Evolutionary conservation across 768 basidiomycete species (phyloP).

Genomic region (Russula sp.): DNA sequence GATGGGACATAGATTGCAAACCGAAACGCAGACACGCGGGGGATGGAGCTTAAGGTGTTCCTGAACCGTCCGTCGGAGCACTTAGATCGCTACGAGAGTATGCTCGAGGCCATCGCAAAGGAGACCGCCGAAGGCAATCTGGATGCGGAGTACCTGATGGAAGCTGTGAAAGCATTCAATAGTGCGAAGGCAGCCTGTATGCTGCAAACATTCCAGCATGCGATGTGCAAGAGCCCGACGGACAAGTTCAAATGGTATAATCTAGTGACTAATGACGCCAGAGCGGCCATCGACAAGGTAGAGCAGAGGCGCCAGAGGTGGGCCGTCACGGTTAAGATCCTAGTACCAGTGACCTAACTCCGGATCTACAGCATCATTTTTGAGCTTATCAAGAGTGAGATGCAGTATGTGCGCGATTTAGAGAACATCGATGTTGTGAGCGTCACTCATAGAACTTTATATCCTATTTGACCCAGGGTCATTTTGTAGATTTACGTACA

Average conservation of each 20-base stretch:
- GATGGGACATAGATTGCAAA: conserved; percentile 32
- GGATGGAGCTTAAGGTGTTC: conserved; percentile 69
- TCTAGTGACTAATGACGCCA: conserved; percentile 61
- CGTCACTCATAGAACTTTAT: neutral
- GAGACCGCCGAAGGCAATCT: conserved; percentile 77
- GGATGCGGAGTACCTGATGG: conserved; percentile 73
- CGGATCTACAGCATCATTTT: conserved; percentile 64
- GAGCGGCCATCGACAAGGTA: conserved; percentile 55
- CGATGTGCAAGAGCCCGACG: conserved; percentile 75
- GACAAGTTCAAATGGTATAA: conserved; percentile 90
- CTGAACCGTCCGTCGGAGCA: conserved; percentile 75
- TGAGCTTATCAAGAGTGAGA: conserved; percentile 91
- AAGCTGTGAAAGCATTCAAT: conserved; percentile 80
- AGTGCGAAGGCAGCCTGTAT: conserved; percentile 75
- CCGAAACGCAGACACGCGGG: conserved; percentile 46
- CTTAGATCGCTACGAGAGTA: conserved; percentile 74
- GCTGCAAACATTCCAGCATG: conserved; percentile 82
- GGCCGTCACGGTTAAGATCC: conserved; percentile 27
- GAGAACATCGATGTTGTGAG: conserved; percentile 75
- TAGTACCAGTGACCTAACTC: neutral
- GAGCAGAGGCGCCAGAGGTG: conserved; percentile 83
- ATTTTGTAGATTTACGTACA: conserved; percentile 66
- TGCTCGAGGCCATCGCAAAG: conserved; percentile 78
- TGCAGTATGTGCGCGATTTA: conserved; percentile 89
- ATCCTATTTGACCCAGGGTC: neutral